Conservation (phyloP, 2,329 filamentous ascomycete genomes). For the Botrytis tulipae region DNA sequence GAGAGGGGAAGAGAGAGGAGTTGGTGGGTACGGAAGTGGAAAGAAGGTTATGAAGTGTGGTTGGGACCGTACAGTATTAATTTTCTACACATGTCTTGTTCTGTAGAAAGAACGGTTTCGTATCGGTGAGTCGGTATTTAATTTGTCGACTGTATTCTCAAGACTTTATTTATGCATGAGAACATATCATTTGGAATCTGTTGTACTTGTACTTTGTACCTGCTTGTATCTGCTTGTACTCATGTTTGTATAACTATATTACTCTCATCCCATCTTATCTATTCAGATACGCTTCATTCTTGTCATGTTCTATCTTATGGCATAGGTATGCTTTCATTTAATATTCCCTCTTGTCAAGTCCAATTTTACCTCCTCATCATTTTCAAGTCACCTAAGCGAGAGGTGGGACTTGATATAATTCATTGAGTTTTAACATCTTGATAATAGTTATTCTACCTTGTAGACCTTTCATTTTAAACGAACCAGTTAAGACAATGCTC, state of each 20-base stretch:
- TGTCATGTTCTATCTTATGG: not conserved
- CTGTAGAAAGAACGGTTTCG: too few species aligned
- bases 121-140: not conserved
- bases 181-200: not conserved
- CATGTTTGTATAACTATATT: not conserved
- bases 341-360: not conserved
- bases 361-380: not conserved
- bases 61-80: not conserved
- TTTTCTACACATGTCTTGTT: not conserved
- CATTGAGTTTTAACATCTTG: not conserved
- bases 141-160: not conserved
- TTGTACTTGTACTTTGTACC: not conserved
- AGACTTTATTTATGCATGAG: not conserved
- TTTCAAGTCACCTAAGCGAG: not conserved
- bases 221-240: not conserved
- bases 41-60: not conserved
- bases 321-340: too few species aligned
- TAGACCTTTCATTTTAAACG: not conserved
- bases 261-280: not conserved
- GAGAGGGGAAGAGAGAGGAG: not conserved
- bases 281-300: not conserved
- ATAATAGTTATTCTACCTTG: too few species aligned
- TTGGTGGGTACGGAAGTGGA: not conserved
- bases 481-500: not conserved
- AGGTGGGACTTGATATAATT: not conserved